These are phyloP conservation scores for Zalerion maritima DNA, from an alignment of 495 filamentous ascomycete genomes.

Conservation along the genomic window DNA sequence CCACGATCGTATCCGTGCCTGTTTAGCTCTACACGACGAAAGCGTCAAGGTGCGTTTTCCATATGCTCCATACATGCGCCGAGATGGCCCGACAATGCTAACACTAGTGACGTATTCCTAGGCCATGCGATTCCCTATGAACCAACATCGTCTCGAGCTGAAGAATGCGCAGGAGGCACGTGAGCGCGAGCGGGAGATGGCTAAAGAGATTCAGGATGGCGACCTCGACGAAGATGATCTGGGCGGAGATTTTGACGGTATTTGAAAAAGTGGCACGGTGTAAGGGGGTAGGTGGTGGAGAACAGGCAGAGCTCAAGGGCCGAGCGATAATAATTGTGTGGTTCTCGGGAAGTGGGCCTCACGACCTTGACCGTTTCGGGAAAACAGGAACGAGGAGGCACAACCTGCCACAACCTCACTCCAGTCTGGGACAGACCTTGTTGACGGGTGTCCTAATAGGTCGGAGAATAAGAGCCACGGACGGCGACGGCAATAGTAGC, in stretches of 20 bases:
- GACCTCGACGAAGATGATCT: constrained; percentile 96
- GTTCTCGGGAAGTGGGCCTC: too few species aligned
- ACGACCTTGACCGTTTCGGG: too few species aligned
- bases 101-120: constrained; percentile 20
- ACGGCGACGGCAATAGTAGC: too few species aligned
- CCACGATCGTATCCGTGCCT: constrained; percentile 88
- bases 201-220: constrained; percentile 97
- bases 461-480: too few species aligned
- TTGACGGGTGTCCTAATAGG: too few species aligned
- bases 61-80: constrained; percentile 1
- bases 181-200: constrained; percentile 88
- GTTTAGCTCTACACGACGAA: constrained; percentile 84
- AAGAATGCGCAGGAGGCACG: constrained; percentile 97
- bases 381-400: too few species aligned
- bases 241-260: constrained; percentile 90
- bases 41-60: constrained; percentile 73
- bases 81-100: background rate
- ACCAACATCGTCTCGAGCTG: constrained; percentile 91
- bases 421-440: too few species aligned
- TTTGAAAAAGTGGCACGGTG: too few species aligned
- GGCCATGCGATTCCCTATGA: constrained; percentile 99
- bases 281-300: too few species aligned
- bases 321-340: too few species aligned
- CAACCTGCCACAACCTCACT: too few species aligned
- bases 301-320: too few species aligned